phyloP scores from a whole-genome alignment of 176 grass and related monocot genomes.

The Aegilops bicornis region DNA sequence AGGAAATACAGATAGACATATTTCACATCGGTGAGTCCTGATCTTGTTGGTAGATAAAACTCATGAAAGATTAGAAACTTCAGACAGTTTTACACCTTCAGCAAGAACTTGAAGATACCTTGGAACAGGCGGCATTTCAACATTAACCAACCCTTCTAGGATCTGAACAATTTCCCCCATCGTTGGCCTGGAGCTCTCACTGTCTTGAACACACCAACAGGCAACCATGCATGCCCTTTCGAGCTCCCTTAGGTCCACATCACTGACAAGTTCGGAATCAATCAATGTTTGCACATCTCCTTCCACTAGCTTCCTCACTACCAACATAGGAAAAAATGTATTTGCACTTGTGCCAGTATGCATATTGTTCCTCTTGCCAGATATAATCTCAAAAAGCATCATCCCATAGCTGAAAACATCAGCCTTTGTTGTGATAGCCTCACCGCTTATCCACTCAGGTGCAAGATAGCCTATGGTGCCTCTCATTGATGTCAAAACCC shows the following conservation, averaged over 20 bases:
- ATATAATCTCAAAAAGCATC: slow-evolving; percentile 24
- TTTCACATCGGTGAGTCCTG: too few species aligned
- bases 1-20: too few species aligned
- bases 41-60: too few species aligned
- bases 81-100: not conserved
- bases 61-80: too few species aligned
- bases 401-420: slow-evolving; percentile 27
- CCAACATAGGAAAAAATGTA: slow-evolving; percentile 5
- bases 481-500: too few species aligned
- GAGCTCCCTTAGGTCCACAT: not conserved
- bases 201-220: slow-evolving; percentile 16
- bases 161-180: slow-evolving; percentile 14
- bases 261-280: not conserved
- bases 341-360: not conserved
- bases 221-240: slow-evolving; percentile 18
- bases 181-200: not conserved
- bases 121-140: not conserved
- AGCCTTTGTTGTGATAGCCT: not conserved
- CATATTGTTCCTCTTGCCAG: not conserved
- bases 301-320: slow-evolving; percentile 5
- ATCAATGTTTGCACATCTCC: not conserved
- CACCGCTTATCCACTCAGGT: not conserved
- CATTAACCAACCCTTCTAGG: slow-evolving; percentile 4
- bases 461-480: too few species aligned
- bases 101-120: slow-evolving; percentile 20